Evolutionary conservation across 192 early-diverging fungal species (phyloP).

Genomic region (Podila clonocystis): DNA sequence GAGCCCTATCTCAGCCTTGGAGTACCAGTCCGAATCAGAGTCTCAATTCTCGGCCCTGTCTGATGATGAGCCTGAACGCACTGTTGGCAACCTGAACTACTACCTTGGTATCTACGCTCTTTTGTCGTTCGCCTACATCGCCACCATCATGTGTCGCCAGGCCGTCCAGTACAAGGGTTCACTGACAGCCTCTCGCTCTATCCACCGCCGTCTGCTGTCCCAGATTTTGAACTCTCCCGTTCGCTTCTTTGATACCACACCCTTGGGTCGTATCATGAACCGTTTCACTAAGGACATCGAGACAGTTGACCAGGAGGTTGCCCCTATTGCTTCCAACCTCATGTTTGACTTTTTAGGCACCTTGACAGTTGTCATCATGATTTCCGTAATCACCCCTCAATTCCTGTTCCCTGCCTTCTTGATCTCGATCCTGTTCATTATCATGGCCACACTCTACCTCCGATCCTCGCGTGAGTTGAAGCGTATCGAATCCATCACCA

Average conservation of each 20-base stretch:
- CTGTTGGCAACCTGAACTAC: constrained; percentile 49
- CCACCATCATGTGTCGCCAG: constrained; percentile 52
- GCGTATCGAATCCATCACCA: constrained; percentile 70
- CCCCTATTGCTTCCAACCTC: constrained; percentile 64
- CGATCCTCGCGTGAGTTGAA: constrained; percentile 88
- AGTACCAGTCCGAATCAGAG: neutral
- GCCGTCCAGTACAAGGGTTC: constrained; percentile 59
- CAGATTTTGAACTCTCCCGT: constrained; percentile 50
- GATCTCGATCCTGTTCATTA: constrained; percentile 62
- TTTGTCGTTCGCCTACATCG: constrained; percentile 41
- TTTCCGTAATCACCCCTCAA: constrained; percentile 43
- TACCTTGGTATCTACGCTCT: constrained; percentile 75
- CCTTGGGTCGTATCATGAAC: constrained; percentile 81
- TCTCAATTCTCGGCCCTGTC: constrained; percentile 18
- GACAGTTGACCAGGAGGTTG: constrained; percentile 56
- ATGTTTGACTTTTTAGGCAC: constrained; percentile 53
- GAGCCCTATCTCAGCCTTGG: constrained; percentile 35
- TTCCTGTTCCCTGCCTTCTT: constrained; percentile 53
- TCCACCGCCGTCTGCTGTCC: constrained; percentile 70
- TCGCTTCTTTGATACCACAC: constrained; percentile 74
- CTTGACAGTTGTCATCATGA: constrained; percentile 47
- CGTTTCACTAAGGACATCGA: constrained; percentile 78
- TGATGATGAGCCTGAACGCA: constrained; percentile 5
- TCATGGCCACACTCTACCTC: constrained; percentile 74
- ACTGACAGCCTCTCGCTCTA: constrained; percentile 62